These are phyloP conservation scores for Chalciporus pseudorubinellus DNA, from an alignment of 768 basidiomycete species.

Conservation along the genomic window DNA sequence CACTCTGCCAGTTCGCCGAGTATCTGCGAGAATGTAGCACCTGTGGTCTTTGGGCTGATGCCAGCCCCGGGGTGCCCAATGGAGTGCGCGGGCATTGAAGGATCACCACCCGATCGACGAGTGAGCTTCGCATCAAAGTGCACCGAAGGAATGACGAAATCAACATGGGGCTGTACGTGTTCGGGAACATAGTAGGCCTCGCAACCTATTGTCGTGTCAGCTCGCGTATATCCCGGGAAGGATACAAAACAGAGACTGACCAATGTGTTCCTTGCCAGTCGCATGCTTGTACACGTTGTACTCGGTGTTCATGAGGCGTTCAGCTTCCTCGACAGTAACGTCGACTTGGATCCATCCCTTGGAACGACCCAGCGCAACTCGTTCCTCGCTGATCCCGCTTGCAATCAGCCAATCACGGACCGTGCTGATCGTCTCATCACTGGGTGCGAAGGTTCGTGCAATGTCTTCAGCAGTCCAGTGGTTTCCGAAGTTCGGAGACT, in stretches of 20 bases:
- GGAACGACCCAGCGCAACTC: conserved; percentile 13
- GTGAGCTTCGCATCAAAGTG: conserved; percentile 30
- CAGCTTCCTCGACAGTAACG: conserved; percentile 31
- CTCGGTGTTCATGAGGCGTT: conserved; percentile 30
- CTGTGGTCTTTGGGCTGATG: conserved; percentile 15
- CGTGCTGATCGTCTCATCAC: conserved; percentile 17
- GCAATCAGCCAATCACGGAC: conserved; percentile 30
- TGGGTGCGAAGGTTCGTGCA: conserved; percentile 26
- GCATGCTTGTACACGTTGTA: conserved; percentile 32
- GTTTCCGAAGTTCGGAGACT: conserved; percentile 28
- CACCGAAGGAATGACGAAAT: conserved; percentile 36
- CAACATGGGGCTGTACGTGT: conserved; percentile 31
- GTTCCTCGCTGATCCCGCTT: conserved; percentile 23
- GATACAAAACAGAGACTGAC: conserved; percentile 5
- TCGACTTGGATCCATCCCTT: conserved; percentile 30
- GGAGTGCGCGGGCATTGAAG: neutral
- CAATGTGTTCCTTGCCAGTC: conserved; percentile 27
- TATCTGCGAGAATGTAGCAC: conserved; percentile 11
- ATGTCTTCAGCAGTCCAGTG: conserved; percentile 33
- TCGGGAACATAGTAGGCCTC: conserved; percentile 33
- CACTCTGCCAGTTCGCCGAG: too few species aligned
- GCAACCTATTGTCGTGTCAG: conserved; percentile 22
- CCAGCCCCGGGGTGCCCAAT: conserved; percentile 18
- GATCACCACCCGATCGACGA: conserved; percentile 10
- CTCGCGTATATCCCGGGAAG: neutral